phyloP scores from a whole-genome alignment of 139 green algal species.

The Chlorella sorokiniana region DNA sequence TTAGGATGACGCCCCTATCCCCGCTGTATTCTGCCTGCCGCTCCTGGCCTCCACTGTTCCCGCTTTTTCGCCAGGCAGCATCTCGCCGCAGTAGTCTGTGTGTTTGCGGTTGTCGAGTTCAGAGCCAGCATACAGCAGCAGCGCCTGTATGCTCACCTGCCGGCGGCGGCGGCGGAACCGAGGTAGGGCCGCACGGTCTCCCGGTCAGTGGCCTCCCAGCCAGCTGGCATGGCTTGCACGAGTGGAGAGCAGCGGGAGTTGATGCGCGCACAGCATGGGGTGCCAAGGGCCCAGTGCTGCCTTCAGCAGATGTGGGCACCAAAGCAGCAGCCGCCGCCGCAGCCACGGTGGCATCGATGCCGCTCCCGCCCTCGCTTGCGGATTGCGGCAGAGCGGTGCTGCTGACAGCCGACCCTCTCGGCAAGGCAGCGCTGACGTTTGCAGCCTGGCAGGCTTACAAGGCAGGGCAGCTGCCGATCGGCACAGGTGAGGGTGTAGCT shows the following conservation, averaged over 20 bases:
- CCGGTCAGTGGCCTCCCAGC: neutral
- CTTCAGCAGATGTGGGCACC: neutral
- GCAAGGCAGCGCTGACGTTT: slow-evolving; percentile 70
- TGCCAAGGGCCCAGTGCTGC: slow-evolving; percentile 6
- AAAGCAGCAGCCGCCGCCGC: neutral
- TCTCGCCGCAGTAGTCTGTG: neutral
- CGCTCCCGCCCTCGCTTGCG: slow-evolving; percentile 30
- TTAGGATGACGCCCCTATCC: neutral
- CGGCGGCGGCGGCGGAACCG: too few relatives aligned
- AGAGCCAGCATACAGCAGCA: neutral
- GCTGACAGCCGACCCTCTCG: slow-evolving; percentile 50
- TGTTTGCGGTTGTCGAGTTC: neutral
- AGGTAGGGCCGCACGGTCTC: neutral
- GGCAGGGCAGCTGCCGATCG: slow-evolving; percentile 46
- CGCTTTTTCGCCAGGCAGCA: neutral
- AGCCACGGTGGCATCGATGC: neutral
- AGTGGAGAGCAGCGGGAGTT: slow-evolving; percentile 4
- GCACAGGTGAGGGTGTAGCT: slow-evolving; percentile 30
- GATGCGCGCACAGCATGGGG: slow-evolving; percentile 25
- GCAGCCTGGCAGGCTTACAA: slow-evolving; percentile 57
- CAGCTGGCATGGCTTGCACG: slow-evolving; percentile 29
- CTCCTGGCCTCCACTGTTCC: neutral
- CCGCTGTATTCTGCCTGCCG: neutral
- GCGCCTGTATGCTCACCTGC: too few relatives aligned
- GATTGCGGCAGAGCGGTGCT: slow-evolving; percentile 52